Percentiles rank a stretch among this genome's conserved stretches.
phyloP scores from a whole-genome alignment of 768 basidiomycete genomes.

The Fomitopsis serialis region DNA sequence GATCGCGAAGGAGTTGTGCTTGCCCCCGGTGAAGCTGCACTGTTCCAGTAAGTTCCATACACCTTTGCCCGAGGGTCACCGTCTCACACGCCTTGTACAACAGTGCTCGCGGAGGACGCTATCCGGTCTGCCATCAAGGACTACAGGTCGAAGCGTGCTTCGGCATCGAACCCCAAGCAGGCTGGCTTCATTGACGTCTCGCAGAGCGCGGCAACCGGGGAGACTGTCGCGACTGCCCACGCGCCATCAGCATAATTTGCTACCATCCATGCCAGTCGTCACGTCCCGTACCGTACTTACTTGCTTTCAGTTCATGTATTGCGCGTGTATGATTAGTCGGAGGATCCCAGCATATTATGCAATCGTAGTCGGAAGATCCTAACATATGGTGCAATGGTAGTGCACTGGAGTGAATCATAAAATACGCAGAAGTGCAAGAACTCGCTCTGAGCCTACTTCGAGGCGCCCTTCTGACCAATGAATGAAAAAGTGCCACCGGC shows the following conservation, averaged over 20 bases:
- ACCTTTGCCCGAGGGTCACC: background rate
- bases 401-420: too few species aligned
- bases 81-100: constrained; percentile 18
- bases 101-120: constrained; percentile 96
- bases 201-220: constrained; percentile 47
- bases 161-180: constrained; percentile 43
- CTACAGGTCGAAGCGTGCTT: constrained; percentile 80
- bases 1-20: constrained; percentile 93
- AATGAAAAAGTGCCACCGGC: constrained; percentile 81
- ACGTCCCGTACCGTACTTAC: background rate
- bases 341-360: constrained; percentile 1
- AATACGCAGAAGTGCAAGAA: background rate
- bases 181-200: constrained; percentile 68
- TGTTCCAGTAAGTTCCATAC: constrained; percentile 74
- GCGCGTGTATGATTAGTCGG: constrained; percentile 12
- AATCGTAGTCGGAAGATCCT: constrained; percentile 1
- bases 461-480: constrained; percentile 49
- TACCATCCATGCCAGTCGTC: background rate
- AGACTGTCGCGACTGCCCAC: constrained; percentile 44
- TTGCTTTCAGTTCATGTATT: background rate
- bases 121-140: constrained; percentile 98
- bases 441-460: background rate
- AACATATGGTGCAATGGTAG: background rate
- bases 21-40: constrained; percentile 95
- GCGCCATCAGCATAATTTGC: constrained; percentile 7